Conservation (phyloP, 371 early-diverging fungal genomes). For the Mucor indicus region DNA sequence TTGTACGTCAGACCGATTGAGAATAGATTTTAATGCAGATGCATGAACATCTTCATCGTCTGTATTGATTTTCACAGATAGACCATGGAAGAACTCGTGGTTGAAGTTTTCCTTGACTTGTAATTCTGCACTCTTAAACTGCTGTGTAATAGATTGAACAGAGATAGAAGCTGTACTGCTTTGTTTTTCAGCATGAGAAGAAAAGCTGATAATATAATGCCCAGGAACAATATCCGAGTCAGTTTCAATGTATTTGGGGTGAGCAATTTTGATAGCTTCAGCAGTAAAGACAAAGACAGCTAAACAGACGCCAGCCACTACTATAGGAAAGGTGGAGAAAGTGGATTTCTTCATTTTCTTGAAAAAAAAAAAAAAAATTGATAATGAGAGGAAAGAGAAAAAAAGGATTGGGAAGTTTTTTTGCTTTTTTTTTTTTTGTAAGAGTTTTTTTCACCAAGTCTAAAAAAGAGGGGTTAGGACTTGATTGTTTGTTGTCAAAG, state of each 20-base stretch:
- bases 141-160: conserved; percentile 15
- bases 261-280: conserved; percentile 17
- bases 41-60: conserved; percentile 11
- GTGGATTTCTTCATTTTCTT: conserved; percentile 18
- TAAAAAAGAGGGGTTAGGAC: too few relatives aligned
- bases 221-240: conserved; percentile 20
- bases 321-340: conserved; percentile 21
- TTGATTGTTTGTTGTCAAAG: too few relatives aligned
- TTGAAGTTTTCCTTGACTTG: conserved; percentile 22
- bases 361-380: not conserved
- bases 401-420: not conserved
- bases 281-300: conserved; percentile 19
- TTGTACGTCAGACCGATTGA: conserved; percentile 21
- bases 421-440: too few relatives aligned
- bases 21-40: conserved; percentile 15
- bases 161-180: conserved; percentile 8
- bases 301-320: conserved; percentile 29
- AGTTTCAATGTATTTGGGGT: conserved; percentile 21
- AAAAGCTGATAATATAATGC: conserved; percentile 36
- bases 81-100: conserved; percentile 33
- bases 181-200: not conserved
- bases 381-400: not conserved
- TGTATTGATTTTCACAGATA: conserved; percentile 26
- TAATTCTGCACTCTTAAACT: conserved; percentile 24
- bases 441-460: too few relatives aligned